phyloP scores from a whole-genome alignment of 1,139 yeast genomes.

The Suzukiozyma palmioleophila region DNA sequence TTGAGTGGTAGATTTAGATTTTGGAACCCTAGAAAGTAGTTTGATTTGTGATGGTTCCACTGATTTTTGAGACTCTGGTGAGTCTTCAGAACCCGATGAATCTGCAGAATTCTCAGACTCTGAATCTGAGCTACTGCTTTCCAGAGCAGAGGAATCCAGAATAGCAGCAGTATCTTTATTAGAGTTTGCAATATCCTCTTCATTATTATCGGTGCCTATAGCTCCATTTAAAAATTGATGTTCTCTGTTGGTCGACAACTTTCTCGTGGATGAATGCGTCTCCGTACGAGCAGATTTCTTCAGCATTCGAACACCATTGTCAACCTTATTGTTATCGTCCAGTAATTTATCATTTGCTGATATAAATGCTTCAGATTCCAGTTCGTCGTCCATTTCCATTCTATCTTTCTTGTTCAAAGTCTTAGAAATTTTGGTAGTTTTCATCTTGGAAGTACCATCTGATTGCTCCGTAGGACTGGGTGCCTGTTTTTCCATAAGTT shows the following conservation, averaged over 20 bases:
- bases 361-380: not conserved
- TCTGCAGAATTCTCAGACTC: not conserved
- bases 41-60: constrained; percentile 1
- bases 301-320: too few relatives aligned
- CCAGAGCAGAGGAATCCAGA: not conserved
- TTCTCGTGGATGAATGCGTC: too few relatives aligned
- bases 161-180: not conserved
- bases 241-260: too few relatives aligned
- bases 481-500: too few relatives aligned
- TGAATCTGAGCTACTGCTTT: not conserved
- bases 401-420: not conserved
- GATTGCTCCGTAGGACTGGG: too few relatives aligned
- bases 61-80: not conserved
- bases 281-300: too few relatives aligned
- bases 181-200: not conserved
- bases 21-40: not conserved
- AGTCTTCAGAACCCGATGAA: not conserved
- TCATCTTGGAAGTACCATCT: too few relatives aligned
- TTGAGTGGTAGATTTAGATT: too few relatives aligned
- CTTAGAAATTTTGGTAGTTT: too few relatives aligned
- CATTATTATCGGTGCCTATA: not conserved
- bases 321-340: not conserved
- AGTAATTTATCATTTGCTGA: not conserved
- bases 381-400: not conserved
- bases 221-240: too few relatives aligned